Evolutionary conservation across 352 stramenopile genomes (phyloP), one percentile per base, ranked within the genome.

Genomic region (Globisporangium solare): DNA sequence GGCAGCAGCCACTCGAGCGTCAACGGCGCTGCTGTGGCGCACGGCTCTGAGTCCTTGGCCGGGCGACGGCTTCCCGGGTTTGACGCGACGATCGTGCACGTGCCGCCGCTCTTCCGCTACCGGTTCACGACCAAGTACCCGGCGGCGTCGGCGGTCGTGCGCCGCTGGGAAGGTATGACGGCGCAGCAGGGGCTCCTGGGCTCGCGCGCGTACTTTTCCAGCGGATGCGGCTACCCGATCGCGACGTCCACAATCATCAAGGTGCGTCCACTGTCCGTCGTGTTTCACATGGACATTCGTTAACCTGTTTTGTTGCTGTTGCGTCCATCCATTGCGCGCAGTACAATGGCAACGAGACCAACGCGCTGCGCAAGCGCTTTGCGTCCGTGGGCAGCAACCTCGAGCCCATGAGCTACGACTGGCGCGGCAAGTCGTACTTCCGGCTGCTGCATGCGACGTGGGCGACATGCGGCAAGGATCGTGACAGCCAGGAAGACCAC

Each of bases 361-460:
- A 66, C 6, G 58, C 74, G 32, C 54, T 68, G n/a, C 70, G 76
- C 18, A 81, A 84, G 47, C 63, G 81, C 0, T 76, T 89, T 35
- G 66, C 75, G n/a, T 91, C 79, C 8, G 60, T 86, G 27, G 70
- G 71, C 5, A 35, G 27, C 27, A 70, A 68, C 51, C 49, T 86
- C 22, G 77, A 88, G 45, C 70, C 74, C 8, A 76, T 63, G 43
- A 71, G 73, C 49, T 93, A 95, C 64, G 83, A 93, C 66, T 95
- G 85, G 85, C 69, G 83, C 22, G 85, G 85, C 35, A 95, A 89
- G 51, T 90, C 83, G 46, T 95, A 95, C 68, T 95, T 87, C 57
- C 85, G 80, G 3, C 62, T 92, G 46, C 70, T 95, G 31, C 85
- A 95, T 57, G 64, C 85, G 21, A 91, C 81, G 4, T 95, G 81